Percentiles rank a stretch among this genome's conserved stretches.
Evolutionary conservation across 441 rosid genomes (phyloP).

Genomic region (Jatropha multifida): DNA sequence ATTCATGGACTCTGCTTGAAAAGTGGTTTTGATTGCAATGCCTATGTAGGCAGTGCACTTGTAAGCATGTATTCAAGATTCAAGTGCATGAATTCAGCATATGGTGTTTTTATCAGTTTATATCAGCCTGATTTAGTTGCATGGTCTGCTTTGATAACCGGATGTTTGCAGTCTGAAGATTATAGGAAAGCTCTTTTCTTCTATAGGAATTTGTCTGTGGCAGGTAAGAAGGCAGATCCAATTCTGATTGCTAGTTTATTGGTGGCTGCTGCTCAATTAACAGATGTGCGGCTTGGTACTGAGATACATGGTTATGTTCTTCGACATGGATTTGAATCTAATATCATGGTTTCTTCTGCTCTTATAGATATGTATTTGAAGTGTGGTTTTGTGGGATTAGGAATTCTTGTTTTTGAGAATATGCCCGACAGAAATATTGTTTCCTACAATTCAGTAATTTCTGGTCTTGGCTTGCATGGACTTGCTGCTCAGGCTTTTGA

Average conservation of each 20-base stretch:
- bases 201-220: conserved; percentile 46
- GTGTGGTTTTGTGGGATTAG: conserved; percentile 58
- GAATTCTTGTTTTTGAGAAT: conserved; percentile 44
- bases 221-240: conserved; percentile 56
- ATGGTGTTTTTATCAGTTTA: conserved; percentile 45
- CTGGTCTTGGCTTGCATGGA: conserved; percentile 75
- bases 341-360: conserved; percentile 64
- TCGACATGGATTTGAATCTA: conserved; percentile 54
- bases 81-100: conserved; percentile 54
- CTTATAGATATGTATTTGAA: conserved; percentile 80
- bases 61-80: conserved; percentile 75
- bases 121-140: conserved; percentile 66
- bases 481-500: conserved; percentile 59
- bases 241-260: conserved; percentile 55
- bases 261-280: conserved; percentile 58
- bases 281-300: conserved; percentile 45
- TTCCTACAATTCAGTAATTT: conserved; percentile 67
- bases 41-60: conserved; percentile 60
- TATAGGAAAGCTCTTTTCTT: conserved; percentile 46
- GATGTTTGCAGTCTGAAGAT: conserved; percentile 60
- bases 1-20: conserved; percentile 74
- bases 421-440: conserved; percentile 47
- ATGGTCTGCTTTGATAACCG: conserved; percentile 73
- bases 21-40: conserved; percentile 47
- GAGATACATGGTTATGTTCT: conserved; percentile 60